Evolutionary conservation across 192 early-diverging fungal genomes (phyloP).

Genomic region (Backusella tuberculispora): DNA sequence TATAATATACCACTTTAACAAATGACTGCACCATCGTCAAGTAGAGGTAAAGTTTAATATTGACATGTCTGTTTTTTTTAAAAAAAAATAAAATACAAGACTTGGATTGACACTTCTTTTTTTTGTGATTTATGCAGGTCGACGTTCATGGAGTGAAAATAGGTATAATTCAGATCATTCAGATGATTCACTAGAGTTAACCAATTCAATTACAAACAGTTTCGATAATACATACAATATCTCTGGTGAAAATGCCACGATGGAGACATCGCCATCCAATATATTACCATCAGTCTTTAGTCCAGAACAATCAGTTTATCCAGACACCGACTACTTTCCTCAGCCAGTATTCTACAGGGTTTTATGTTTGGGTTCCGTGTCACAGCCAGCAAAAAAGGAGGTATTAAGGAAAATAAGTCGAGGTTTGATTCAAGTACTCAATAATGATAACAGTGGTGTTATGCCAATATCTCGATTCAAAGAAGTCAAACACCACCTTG

Average conservation of each 20-base stretch:
- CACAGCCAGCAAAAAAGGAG: constrained; percentile 25
- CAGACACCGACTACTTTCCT: not conserved
- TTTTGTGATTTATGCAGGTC: no score
- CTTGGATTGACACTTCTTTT: no score
- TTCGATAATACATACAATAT: not conserved
- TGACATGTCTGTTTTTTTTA: no score
- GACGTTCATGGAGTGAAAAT: not conserved
- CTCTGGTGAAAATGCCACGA: not conserved
- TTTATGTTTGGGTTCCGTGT: constrained; percentile 34
- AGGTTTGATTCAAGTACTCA: constrained; percentile 24
- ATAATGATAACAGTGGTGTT: not conserved
- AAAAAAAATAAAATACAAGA: no score
- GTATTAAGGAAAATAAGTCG: constrained; percentile 36
- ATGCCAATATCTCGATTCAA: constrained; percentile 17
- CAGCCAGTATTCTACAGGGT: constrained; percentile 27
- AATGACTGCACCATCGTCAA: no score
- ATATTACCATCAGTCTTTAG: not conserved
- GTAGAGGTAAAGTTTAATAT: no score
- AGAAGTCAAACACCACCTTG: constrained; percentile 34
- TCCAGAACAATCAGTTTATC: not conserved
- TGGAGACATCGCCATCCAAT: not conserved
- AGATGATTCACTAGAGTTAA: constrained; percentile 10
- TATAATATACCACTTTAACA: no score
- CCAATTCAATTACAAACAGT: not conserved
- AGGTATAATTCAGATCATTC: not conserved